Evolutionary conservation across 1,284 basidiomycete species (phyloP).

Genomic region (Puccinia coronata): DNA sequence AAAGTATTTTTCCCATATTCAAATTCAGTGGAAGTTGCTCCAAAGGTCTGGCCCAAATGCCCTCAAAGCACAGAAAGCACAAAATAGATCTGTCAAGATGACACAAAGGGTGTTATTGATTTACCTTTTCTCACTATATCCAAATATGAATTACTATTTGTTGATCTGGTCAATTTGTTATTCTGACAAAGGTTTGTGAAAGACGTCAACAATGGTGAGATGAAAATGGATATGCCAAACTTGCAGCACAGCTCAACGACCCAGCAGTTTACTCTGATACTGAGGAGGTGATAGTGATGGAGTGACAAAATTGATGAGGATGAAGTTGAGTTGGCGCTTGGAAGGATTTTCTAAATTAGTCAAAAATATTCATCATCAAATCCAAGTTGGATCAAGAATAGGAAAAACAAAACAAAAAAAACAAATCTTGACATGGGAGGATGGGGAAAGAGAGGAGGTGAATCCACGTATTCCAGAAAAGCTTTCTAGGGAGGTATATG

Average conservation of each 20-base stretch:
- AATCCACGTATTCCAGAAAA: constrained; percentile 8
- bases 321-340: constrained; percentile 9
- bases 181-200: constrained; percentile 13
- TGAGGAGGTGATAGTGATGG: constrained; percentile 4
- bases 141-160: neutral
- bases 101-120: neutral
- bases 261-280: constrained; percentile 21
- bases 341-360: constrained; percentile 10
- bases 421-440: neutral
- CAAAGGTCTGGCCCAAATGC: neutral
- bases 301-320: neutral
- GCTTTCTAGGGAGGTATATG: constrained; percentile 10
- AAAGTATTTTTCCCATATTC: constrained; percentile 7
- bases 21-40: constrained; percentile 13
- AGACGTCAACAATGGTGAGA: constrained; percentile 36
- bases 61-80: neutral
- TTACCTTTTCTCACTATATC: neutral
- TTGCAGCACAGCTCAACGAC: constrained; percentile 25
- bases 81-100: neutral
- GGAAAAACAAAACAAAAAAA: constrained; percentile 9
- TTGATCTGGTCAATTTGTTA: neutral
- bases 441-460: neutral
- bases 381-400: constrained; percentile 2
- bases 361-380: constrained; percentile 1
- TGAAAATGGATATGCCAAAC: constrained; percentile 2